phyloP scores from a whole-genome alignment of 192 early-diverging fungal genomes.

The Backusella tarrabulga region DNA sequence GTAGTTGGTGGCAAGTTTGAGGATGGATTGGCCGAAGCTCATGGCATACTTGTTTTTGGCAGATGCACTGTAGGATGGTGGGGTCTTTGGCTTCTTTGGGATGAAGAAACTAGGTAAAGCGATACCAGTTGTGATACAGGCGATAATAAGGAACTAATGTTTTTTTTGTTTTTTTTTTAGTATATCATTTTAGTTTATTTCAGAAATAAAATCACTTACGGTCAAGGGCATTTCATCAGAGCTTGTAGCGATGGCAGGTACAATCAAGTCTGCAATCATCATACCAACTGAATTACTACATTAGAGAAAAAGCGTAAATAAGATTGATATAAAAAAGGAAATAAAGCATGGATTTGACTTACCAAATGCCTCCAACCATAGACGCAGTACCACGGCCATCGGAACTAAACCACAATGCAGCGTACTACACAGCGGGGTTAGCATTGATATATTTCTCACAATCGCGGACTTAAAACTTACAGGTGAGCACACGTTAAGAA shows the following conservation, averaged over 20 bases:
- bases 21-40: conserved; percentile 36
- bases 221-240: conserved; percentile 26
- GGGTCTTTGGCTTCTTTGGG: conserved; percentile 42
- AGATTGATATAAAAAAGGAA: neutral
- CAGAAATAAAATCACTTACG: conserved; percentile 20
- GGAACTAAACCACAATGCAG: conserved; percentile 52
- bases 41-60: conserved; percentile 23
- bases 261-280: conserved; percentile 46
- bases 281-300: conserved; percentile 44
- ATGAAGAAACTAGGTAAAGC: conserved; percentile 45
- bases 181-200: too few relatives aligned
- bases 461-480: conserved; percentile 19
- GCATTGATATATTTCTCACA: neutral
- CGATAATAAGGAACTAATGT: conserved; percentile 36
- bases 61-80: conserved; percentile 48
- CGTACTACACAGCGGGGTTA: conserved; percentile 36
- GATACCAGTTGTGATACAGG: conserved; percentile 40
- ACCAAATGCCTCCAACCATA: conserved; percentile 43
- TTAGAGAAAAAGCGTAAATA: neutral
- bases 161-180: neutral
- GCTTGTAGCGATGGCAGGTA: conserved; percentile 43
- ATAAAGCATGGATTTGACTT: neutral
- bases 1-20: conserved; percentile 39
- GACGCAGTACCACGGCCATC: conserved; percentile 46
- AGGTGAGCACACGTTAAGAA: conserved; percentile 52